Evolutionary conservation across 768 basidiomycete genomes (phyloP), one percentile per base, ranked within the genome.

Genomic region (Tulasnella sp.): DNA sequence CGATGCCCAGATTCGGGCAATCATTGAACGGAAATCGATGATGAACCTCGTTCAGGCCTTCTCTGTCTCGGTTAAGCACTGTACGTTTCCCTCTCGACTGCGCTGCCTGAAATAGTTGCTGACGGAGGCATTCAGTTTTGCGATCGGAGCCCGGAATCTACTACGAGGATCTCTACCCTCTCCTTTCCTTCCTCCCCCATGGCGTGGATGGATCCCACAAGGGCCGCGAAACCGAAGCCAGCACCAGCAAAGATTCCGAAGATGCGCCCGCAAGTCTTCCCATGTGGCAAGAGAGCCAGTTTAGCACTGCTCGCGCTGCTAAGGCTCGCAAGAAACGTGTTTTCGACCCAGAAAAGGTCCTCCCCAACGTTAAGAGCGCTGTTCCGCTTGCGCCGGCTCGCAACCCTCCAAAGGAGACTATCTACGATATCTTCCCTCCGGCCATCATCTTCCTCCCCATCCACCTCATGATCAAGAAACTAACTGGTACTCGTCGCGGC

Each of bases 141-240:
- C 88, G 91, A 45, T 88, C 86, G 8, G 92, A 92, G 81, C 82
- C 85, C 17, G 91, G 92, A 1, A 86, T 90, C 6, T 93, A 89
- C 83, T 92, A 91, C 80, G 85, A 90, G 52, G 91, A 93, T 80
- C 85, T 93, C 31, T 93, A 90, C 79, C 88, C 89, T 14, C 84
- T 92, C 68, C 85, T 92, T 74, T 88, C 86, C 79, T 89, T 89
- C 83, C 86, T 92, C 1, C 91, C 91, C 7, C 87, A 88, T 34
- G 88, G 89, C 79, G 86, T 86, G 22, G 83, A 77, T 74, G 73
- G 69, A 75, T 77, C 81, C 29, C 36, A 72, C 37, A 14, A 72
- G 2, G 78, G 79, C 4, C 45, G 45, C 3, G 1, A 2, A 37
- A 25, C 49, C 3, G 45, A 58, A 42, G 73, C 34, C 42, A 22